Percentiles rank a stretch among this genome's conserved stretches.
Conservation (phyloP, 169 alveolate species). For the Plasmodium chabaudi region DNA sequence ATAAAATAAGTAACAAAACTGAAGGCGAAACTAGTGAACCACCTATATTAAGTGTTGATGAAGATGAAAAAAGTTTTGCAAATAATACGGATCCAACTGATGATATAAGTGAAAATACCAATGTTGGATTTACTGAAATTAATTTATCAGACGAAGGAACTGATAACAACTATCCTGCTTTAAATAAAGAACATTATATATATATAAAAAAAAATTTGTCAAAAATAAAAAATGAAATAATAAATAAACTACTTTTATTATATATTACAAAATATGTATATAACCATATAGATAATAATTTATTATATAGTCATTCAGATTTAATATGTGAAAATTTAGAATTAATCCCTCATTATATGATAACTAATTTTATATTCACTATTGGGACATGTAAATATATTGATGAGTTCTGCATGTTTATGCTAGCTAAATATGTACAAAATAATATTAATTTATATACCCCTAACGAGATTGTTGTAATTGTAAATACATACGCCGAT, state of each 20-base stretch:
- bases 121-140: too few species aligned
- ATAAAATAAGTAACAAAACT: constrained; percentile 36
- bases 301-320: constrained; percentile 68
- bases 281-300: constrained; percentile 61
- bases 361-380: constrained; percentile 69
- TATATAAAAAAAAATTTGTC: constrained; percentile 19
- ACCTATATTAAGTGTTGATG: not conserved
- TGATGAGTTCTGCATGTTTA: constrained; percentile 75
- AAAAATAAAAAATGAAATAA: constrained; percentile 20
- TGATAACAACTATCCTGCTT: not conserved
- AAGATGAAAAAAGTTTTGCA: not conserved
- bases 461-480: constrained; percentile 47
- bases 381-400: constrained; percentile 72
- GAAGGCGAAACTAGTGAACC: not conserved
- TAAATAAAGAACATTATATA: constrained; percentile 16
- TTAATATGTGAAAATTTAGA: constrained; percentile 65
- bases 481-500: constrained; percentile 73
- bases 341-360: constrained; percentile 39
- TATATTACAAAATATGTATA: constrained; percentile 64
- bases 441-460: constrained; percentile 37
- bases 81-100: not conserved
- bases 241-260: constrained; percentile 25
- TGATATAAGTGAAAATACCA: not conserved
- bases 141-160: not conserved
- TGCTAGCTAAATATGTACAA: constrained; percentile 73